Evolutionary conservation across 495 filamentous ascomycete genomes (phyloP).

Genomic region (Glonium stellatum): DNA sequence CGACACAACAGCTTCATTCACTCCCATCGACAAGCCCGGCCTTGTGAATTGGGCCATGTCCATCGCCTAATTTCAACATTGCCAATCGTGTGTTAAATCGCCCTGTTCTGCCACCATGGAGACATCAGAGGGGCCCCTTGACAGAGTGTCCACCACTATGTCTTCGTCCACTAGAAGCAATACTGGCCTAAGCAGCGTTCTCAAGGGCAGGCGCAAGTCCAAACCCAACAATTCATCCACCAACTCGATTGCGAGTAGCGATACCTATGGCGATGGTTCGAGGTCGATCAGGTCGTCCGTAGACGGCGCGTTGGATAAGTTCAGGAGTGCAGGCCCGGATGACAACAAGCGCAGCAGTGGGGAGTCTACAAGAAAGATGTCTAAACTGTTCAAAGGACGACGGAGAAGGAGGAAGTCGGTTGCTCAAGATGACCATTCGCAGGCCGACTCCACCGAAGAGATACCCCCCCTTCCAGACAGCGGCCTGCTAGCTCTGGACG

Average conservation of each 20-base stretch:
- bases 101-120: background rate
- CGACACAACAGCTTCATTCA: background rate
- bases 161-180: background rate
- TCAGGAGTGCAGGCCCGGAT: conserved; percentile 24
- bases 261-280: conserved; percentile 16
- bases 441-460: conserved; percentile 1
- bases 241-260: conserved; percentile 28
- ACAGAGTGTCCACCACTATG: background rate
- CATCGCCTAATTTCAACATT: background rate
- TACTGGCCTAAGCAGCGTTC: background rate
- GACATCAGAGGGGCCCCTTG: background rate
- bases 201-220: conserved; percentile 4
- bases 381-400: conserved; percentile 48
- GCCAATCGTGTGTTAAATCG: background rate
- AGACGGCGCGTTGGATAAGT: conserved; percentile 32
- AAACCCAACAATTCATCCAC: conserved; percentile 23
- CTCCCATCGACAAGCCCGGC: background rate
- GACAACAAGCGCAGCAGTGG: conserved; percentile 26
- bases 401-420: conserved; percentile 40
- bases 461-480: conserved; percentile 21
- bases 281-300: conserved; percentile 26
- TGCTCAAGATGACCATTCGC: conserved; percentile 17
- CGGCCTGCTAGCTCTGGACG: background rate
- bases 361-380: conserved; percentile 40
- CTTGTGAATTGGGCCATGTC: too few relatives aligned